Evolutionary conservation across 257 asterid species (phyloP), one percentile per base, ranked within the genome.

Genomic region (Nicotiana noctiflora): DNA sequence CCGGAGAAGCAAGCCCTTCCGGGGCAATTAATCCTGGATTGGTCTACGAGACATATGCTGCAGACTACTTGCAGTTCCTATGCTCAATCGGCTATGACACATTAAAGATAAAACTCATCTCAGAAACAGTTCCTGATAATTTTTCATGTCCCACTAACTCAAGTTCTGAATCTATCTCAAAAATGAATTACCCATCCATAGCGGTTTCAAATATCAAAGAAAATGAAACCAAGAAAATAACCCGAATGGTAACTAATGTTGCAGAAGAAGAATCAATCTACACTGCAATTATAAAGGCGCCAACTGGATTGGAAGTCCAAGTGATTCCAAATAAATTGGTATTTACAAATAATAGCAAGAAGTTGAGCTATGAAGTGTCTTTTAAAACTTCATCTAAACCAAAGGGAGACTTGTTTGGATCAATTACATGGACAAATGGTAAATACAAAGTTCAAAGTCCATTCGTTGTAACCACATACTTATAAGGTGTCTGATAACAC

Each of bases 141-240:
- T 29, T 29, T 29, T 29, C 32, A 29, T 29, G 32, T 29, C 32
- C 32, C 32, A 29, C 32, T 4, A 29, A 29, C 32, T 29, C 32
- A 29, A 29, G 32, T 29, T 29, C 32, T 2, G 32, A 95, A 13
- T 31, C 85, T 31, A 82, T 93, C 86, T 91, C 98, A 75, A 80
- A 86, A 88, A 90, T 95, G 93, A 95, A 95, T 86, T 93, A 93
- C 64, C 97, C 99, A 14, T 92, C 98, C 15, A 90, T 95, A 79
- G 90, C 91, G 4, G n/a, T 93, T 51, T 86, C 92, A 9, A 76
- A 80, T 46, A 78, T 91, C 49, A 84, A 76, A 29, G 82, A 55
- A 55, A 66, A 76, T 5, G 85, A 68, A 23, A 61, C 65, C 86
- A 92, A 82, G 88, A 84, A 86, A 25, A 92, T 90, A 68, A 81